phyloP scores from a whole-genome alignment of 768 basidiomycete species.

The Pulveroboletus sp. region DNA sequence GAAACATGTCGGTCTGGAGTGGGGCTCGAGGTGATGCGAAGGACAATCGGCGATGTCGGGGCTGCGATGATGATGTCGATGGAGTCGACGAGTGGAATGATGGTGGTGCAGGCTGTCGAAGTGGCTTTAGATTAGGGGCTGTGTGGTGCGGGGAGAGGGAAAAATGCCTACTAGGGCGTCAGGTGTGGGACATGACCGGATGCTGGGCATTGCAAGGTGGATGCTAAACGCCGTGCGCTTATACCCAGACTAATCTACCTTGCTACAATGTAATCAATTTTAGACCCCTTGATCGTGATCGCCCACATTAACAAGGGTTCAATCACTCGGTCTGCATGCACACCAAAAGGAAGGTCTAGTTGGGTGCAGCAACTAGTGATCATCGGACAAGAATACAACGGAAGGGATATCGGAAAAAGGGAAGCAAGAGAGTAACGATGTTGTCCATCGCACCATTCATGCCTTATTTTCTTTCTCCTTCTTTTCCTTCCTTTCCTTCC shows the following conservation, averaged over 20 bases:
- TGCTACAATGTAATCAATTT: too few relatives aligned
- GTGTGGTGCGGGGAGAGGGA: background rate
- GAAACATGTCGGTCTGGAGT: constrained; percentile 32
- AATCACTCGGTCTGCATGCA: background rate
- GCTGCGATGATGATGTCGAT: constrained; percentile 64
- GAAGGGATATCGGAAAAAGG: background rate
- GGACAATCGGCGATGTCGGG: constrained; percentile 85
- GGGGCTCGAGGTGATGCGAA: constrained; percentile 41
- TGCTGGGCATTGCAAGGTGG: background rate
- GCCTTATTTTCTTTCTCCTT: constrained; percentile 49
- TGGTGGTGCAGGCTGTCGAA: constrained; percentile 51
- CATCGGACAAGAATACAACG: background rate
- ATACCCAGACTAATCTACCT: too few relatives aligned
- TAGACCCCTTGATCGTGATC: background rate
- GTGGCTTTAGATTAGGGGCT: background rate
- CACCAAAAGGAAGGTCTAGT: background rate
- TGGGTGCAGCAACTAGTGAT: background rate
- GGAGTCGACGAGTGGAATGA: constrained; percentile 47
- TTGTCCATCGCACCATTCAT: constrained; percentile 14
- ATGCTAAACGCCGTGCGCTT: too few relatives aligned
- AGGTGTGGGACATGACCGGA: too few relatives aligned
- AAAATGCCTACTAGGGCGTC: background rate
- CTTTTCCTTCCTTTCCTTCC: constrained; percentile 35
- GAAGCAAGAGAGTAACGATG: background rate
- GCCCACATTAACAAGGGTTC: too few relatives aligned